Evolutionary conservation across 108 stramenopile genomes (phyloP), one percentile per base, ranked within the genome.

Genomic region (Parietichytrium sp.): DNA sequence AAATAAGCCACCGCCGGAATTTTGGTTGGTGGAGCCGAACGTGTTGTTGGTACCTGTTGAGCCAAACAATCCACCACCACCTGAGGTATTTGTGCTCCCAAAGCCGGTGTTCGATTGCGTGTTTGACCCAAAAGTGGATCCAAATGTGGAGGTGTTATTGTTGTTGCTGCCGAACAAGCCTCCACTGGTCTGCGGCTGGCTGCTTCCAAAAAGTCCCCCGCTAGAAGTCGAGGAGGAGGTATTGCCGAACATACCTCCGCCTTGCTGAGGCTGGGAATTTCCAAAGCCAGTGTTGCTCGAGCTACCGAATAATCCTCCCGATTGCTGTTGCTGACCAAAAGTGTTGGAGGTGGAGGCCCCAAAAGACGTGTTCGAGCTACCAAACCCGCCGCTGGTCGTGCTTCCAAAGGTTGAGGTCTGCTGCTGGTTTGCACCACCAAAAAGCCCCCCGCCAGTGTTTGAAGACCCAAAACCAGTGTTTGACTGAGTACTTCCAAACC

Each of bases 281-380:
- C n/a, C n/a, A n/a, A n/a, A n/a, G n/a, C n/a, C n/a, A n/a, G 12
- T 53, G 0, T 7, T 53, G 52, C 12, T 6, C 0, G 18, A n/a
- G 52, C 61, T 45, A 0, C 61, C 61, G 45, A 72, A 72, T n/a
- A 72, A 25, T n/a, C 61, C 42, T 10, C 61, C 54, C n/a, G n/a
- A n/a, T n/a, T n/a, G n/a, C n/a, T n/a, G n/a, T n/a, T n/a, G n/a
- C n/a, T n/a, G n/a, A 26, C 54, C 61, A 15, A 12, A 10, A 72
- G 7, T 72, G 42, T 72, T 72, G 18, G 52, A 8, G 6, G 33
- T 72, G 0, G 61, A 72, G 61, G 38, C 61, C 38, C 61, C 61
- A 26, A n/a, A n/a, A n/a, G n/a, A n/a, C 2, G 52, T 53, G 52
- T 53, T 53, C 27, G 12, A 2, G 52, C 18, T n/a, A 7, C 52